Evolutionary conservation across 345 rosid genomes (phyloP).

Genomic region (Camelina neglecta): DNA sequence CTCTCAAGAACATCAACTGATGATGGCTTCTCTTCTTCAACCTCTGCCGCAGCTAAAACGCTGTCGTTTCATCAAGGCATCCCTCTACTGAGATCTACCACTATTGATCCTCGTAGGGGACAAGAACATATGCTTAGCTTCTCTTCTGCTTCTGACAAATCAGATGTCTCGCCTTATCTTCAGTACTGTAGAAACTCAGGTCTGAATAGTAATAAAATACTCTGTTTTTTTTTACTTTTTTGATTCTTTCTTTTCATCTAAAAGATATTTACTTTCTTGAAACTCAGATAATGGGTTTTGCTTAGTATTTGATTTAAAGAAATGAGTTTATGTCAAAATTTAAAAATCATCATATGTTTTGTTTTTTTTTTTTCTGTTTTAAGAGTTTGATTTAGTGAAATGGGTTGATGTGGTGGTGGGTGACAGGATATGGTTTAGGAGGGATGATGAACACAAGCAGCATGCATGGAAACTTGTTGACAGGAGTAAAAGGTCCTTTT

Average conservation of each 20-base stretch:
- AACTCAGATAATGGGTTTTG: slow-evolving; percentile 16
- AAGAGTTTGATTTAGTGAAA: slow-evolving; percentile 2
- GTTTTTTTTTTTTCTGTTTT: not conserved
- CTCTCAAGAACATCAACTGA: slow-evolving; percentile 44
- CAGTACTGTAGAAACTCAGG: slow-evolving; percentile 56
- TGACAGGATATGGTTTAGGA: slow-evolving; percentile 56
- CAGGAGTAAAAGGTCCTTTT: slow-evolving; percentile 63
- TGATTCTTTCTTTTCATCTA: not conserved
- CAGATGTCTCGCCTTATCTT: slow-evolving; percentile 49
- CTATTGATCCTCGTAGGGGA: slow-evolving; percentile 44
- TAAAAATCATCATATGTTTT: slow-evolving; percentile 6
- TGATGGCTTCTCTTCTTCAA: slow-evolving; percentile 40
- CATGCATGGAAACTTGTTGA: slow-evolving; percentile 58
- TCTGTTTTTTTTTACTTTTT: slow-evolving; percentile 9
- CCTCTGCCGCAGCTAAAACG: slow-evolving; percentile 41
- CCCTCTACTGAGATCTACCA: slow-evolving; percentile 64
- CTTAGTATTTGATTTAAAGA: not conserved
- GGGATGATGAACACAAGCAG: slow-evolving; percentile 51
- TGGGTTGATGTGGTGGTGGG: slow-evolving; percentile 11
- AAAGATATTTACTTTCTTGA: slow-evolving; percentile 29
- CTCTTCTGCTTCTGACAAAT: slow-evolving; percentile 53
- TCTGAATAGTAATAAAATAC: slow-evolving; percentile 27
- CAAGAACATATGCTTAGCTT: slow-evolving; percentile 66
- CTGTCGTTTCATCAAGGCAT: slow-evolving; percentile 54
- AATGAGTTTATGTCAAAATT: slow-evolving; percentile 2